Evolutionary conservation across 495 filamentous ascomycete species (phyloP), one percentile per base, ranked within the genome.

Genomic region (Penicillium lividum): DNA sequence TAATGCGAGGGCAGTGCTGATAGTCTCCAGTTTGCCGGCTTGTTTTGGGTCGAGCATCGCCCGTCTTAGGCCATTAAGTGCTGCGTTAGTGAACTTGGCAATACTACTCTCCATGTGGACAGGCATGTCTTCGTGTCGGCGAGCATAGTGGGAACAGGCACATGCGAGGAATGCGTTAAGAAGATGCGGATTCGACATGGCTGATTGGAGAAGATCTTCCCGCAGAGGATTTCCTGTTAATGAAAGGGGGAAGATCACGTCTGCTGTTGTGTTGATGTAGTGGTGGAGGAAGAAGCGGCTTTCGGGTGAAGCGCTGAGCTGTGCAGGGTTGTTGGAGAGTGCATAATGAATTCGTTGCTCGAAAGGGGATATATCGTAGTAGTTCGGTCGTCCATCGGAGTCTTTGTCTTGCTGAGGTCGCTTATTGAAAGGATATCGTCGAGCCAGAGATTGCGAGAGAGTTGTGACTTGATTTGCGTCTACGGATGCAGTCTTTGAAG

Each of bases 221-320:
- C 54, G 43, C 5, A 56, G 30, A 8, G 54, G 54, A 29, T 56
- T 56, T 0, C 44, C 44, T 4, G 46, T 56, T 22, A 56, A 27
- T 5, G 54, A 56, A n/a, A 56, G 54, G 13, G 54, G 54, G 15
- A 56, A 56, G 31, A 56, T 56, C n/a, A 56, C 54, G 8, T 36
- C 44, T 4, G 54, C 54, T 5, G 54, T 56, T 10, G 36, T 46
- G 30, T 38, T 48, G 54, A 56, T 49, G 13, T 56, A 56, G 45
- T 56, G 54, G 44, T 56, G 31, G 7, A 56, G 45, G 13, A 56
- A 56, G 13, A 56, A 56, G 10, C 54, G 54, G 33, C 44, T 56
- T 28, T 56, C 44, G 15, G 54, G 25, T n/a, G 54, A 56, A 40
- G 54, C 40, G 31, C 34, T 46, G 42, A 55, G 33, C 25, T 46